Percentiles rank a stretch among this genome's conserved stretches.
These are phyloP conservation scores for Penicillium canescens DNA, from an alignment of 495 filamentous ascomycete species.

Conservation along the genomic window DNA sequence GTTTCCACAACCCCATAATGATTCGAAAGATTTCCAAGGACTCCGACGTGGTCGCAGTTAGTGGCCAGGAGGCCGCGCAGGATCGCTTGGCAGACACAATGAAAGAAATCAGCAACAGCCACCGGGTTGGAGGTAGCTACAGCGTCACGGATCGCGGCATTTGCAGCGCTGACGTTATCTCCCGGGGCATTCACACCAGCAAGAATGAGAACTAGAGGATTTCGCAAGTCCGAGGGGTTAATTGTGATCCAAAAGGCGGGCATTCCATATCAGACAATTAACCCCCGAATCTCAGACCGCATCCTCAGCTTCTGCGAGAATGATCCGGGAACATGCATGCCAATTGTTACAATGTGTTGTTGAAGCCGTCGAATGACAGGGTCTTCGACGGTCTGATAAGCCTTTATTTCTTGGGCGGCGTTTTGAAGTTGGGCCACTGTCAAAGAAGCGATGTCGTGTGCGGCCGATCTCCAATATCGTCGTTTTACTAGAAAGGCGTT, in stretches of 20 bases:
- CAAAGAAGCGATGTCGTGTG: too few species aligned
- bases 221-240: constrained; percentile 10
- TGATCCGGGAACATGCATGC: background rate
- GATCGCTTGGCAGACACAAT: constrained; percentile 7
- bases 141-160: background rate
- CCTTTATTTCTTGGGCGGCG: background rate
- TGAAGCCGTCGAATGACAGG: background rate
- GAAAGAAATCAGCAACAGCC: constrained; percentile 14
- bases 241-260: constrained; percentile 14
- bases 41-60: background rate
- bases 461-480: too few species aligned
- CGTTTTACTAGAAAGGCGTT: background rate
- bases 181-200: background rate
- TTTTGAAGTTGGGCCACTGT: too few species aligned
- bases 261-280: constrained; percentile 11
- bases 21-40: constrained; percentile 16
- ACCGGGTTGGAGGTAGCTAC: constrained; percentile 6
- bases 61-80: background rate
- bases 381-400: background rate
- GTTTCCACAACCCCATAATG: constrained; percentile 20
- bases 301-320: constrained; percentile 4
- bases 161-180: background rate
- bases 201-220: constrained; percentile 6
- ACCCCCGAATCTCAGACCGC: constrained; percentile 3
- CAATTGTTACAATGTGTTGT: background rate